Base-by-base conservation (phyloP, 148 eudicot species). In the Suaeda aralocaspica region DNA sequence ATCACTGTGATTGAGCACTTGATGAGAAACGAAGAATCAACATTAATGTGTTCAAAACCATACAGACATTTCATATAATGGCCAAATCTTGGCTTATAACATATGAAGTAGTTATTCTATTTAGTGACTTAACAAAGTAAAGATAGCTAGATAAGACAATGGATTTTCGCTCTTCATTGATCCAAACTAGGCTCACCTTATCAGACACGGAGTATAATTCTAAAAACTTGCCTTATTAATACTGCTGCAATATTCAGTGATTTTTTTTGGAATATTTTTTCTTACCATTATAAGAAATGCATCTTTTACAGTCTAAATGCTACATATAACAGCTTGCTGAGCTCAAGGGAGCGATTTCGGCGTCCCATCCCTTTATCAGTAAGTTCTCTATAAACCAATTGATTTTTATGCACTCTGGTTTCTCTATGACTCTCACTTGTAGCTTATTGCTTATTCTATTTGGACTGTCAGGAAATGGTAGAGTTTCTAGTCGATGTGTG, bases 331-430 rank as follows among this genome's bases (percentile, higher is more conserved):
- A 82, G 74, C 76, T 79, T 90, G 76, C 90, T 90, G 21, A 83
- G 86, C 64, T 77, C 80, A 62, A 87, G 76, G 75, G 80, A 77
- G 62, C 69, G 82, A 10, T 85, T 84, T 52, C 63, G 84, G 9
- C 84, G 74, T 53, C 87, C 88, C 46, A 79, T 87, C 73, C 96
- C 96, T 21, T 84, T 90, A 67, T 69, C 90, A 3, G 96, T 89
- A 72, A 84, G 91, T 57, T 41, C 49, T 15, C 42, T 46, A 24
- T 28, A 22, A n/a, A n/a, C 26, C 2, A 24, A 50, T n/a, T n/a
- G 26, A 41, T 13, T n/a, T 48, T 58, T 42, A 7, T 34, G 34
- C n/a, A 44, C 22, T 42, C 25, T 21, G 42, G 29, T 64, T 41
- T 39, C 29, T 18, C 30, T 16, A 58, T 64, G 58, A 18, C 33